phyloP scores from a whole-genome alignment of 2,329 filamentous ascomycete species.

The Colletotrichum sansevieriae region DNA sequence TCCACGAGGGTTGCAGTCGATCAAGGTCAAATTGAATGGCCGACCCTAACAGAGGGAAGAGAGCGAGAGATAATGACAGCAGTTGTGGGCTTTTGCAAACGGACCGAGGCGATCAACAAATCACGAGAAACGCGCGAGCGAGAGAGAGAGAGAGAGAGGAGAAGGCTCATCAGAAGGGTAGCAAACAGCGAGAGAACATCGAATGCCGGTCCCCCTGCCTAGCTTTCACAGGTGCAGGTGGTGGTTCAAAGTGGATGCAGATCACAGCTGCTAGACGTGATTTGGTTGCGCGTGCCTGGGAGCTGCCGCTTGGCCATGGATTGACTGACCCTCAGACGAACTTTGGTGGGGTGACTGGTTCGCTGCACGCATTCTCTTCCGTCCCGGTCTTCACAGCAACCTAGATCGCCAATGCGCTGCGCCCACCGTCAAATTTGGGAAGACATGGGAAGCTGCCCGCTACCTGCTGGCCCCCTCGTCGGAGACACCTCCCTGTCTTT shows the following conservation, averaged over 20 bases:
- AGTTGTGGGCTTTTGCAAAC: constrained; percentile 1
- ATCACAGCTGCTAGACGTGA: background rate
- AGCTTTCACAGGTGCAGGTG: background rate
- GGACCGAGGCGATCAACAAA: constrained; percentile 11
- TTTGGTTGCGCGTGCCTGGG: background rate
- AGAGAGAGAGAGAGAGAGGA: constrained; percentile 15
- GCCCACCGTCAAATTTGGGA: too few species aligned
- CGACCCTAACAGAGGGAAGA: background rate
- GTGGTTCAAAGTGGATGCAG: constrained; percentile 18
- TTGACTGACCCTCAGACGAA: constrained; percentile 36
- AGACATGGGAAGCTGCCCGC: too few species aligned
- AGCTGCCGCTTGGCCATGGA: background rate
- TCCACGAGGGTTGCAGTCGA: constrained; percentile 32
- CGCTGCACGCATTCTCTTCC: too few species aligned
- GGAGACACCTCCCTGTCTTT: background rate
- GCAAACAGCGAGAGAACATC: background rate
- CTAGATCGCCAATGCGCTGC: too few species aligned
- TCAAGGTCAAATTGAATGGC: constrained; percentile 11
- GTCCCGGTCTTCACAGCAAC: too few species aligned
- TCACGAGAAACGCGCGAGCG: constrained; percentile 15
- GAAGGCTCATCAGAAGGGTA: constrained; percentile 2
- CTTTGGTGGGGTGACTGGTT: constrained; percentile 24
- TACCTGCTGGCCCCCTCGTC: too few species aligned
- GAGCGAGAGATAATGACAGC: background rate
- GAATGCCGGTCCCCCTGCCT: constrained; percentile 13